Base-by-base conservation (phyloP, 306 rosid genomes). In the Trichosanthes truncata region DNA sequence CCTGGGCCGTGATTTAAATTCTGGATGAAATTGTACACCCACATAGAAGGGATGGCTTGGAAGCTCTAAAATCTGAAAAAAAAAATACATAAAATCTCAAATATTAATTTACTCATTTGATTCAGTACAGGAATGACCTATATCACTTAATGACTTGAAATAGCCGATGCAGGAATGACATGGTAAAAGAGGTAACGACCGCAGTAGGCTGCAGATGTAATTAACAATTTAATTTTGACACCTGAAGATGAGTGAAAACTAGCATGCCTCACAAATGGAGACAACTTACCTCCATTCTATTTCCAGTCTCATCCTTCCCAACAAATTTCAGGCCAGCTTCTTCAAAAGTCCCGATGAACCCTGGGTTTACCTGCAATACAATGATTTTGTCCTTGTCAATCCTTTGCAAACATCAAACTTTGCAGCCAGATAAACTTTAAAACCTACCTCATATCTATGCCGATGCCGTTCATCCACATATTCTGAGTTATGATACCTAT, bases 1-100 rank as follows among this genome's bases (percentile, higher is more conserved):
- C 71, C 82, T 88, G 3, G 98, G 99, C 77, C 98, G 92, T 23
- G 99, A 96, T 88, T 96, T 96, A 82, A 96, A 96, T 86, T 96
- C 99, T 36, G 98, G 99, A 85, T 96, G 98, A 83, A 96, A 96
- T 83, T 96, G 99, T 82, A 89, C 97, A 41, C 99, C 97, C 36
- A 96, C 91, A 55, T 87, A 96, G 88, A 86, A 96, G 69, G 97
- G 94, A 89, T 96, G 99, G 78, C 85, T 83, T 80, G 97, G 96
- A 84, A 91, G 89, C 89, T 96, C 99, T 49, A 93, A 84, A 85
- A 96, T 90, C 99, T 96, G 97, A 84, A 79, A 2, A 29, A 29
- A 29, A 18, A 80, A 36, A 45, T n/a, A 9, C 31, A 17, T 4
- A 7, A 25, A 46, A 41, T 59, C 48, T 76, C 67, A 46, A 6